phyloP scores from a whole-genome alignment of 2,329 filamentous ascomycete genomes.

The Podosphaera xanthii region DNA sequence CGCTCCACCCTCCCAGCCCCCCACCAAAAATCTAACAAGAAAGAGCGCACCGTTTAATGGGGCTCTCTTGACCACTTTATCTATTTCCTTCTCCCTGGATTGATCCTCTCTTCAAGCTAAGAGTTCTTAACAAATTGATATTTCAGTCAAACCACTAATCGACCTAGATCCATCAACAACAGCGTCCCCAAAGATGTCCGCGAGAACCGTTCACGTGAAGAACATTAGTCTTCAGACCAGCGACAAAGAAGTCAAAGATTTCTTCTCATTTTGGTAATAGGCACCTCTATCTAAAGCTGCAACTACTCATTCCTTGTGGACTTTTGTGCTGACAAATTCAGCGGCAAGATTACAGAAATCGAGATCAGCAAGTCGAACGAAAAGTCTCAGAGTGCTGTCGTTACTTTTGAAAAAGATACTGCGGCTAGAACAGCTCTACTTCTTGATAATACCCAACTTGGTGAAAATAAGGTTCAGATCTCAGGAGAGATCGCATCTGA shows the following conservation, averaged over 20 bases:
- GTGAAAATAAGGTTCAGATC: constrained; percentile 60
- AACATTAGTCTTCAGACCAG: constrained; percentile 65
- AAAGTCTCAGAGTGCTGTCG: constrained; percentile 54
- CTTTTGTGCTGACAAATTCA: constrained; percentile 18
- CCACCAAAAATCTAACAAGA: no score
- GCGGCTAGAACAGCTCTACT: constrained; percentile 93
- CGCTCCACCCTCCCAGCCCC: no score
- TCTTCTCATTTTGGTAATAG: constrained; percentile 84
- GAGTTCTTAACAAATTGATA: no score
- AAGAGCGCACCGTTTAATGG: no score
- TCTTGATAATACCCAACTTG: constrained; percentile 89
- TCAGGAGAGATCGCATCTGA: constrained; percentile 41
- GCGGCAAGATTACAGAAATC: constrained; percentile 76
- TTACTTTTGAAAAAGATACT: constrained; percentile 90
- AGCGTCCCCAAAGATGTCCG: constrained; percentile 9
- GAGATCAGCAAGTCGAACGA: constrained; percentile 46
- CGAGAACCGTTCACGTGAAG: constrained; percentile 56
- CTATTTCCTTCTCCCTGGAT: no score
- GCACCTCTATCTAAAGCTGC: not conserved
- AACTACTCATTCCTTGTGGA: not conserved
- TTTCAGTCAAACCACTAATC: no score
- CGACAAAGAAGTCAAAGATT: constrained; percentile 82
- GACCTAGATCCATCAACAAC: constrained; percentile 2
- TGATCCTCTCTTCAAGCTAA: no score
- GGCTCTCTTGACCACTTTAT: no score